Base-by-base conservation (phyloP, 192 early-diverging fungal species). In the Coemansia sp. region DNA sequence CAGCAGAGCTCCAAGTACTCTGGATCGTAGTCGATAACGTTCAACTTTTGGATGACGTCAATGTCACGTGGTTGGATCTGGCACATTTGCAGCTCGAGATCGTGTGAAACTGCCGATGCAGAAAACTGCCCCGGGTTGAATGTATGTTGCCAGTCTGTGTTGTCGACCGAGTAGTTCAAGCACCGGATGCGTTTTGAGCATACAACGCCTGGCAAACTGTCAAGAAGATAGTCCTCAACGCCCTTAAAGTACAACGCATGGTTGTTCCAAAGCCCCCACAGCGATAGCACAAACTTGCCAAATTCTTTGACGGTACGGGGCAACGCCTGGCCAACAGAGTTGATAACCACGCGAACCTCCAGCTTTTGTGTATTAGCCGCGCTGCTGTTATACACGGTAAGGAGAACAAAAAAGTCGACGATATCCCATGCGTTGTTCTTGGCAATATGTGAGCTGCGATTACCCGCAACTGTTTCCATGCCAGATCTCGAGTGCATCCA, bases 211-310 rank as follows among this genome's bases (percentile, higher is more conserved):
- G 29, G 56, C 17, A 57, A 23, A 19, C 37, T 57, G 19, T 57
- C 56, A 2, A 57, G 23, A 15, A 57, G 32, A 11, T 57, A 57
- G 56, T 57, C 56, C 32, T 57, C 56, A 37, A 57, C 17, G 17
- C 56, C 56, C 37, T 57, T 57, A 10, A 57, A 57, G 35, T 57
- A 39, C 56, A 57, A 17, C 35, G 56, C 0, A 11, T 12, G 37
- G 9, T 17, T 37, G 3, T 39, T 17, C n/a, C 56, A 39, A 8
- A 57, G 56, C 17, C n/a, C 35, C 35, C 56, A 57, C 6, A 57
- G 56, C 15, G 56, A 11, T 21, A 57, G 35, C 8, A 57, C 21
- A 19, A 39, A 57, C 35, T 57, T 15, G 35, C 6, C 19, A 22
- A 57, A 57, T 4, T 14, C 29, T 6, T 27, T 17, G 11, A 55